A percentile compares a stretch with the other conserved stretches of the same genome.
These are phyloP conservation scores for Pseudogymnoascus sp. DNA, from an alignment of 2,329 filamentous ascomycete genomes.

Conservation along the genomic window DNA sequence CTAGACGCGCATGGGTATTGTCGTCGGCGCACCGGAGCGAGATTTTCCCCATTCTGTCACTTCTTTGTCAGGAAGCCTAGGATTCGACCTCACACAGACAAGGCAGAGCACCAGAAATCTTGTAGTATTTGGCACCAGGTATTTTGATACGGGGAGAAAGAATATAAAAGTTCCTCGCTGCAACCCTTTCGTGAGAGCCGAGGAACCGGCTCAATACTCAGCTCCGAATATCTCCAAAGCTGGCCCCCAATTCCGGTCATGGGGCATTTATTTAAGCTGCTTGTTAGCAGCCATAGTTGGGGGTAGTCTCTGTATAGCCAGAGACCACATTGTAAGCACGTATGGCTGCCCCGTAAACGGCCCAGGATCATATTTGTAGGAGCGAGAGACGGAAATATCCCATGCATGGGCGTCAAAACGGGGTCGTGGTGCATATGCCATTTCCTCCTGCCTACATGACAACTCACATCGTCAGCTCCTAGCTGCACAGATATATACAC, in stretches of 20 bases:
- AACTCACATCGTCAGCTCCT: background rate
- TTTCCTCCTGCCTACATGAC: background rate
- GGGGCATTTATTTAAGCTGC: background rate
- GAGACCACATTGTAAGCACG: background rate
- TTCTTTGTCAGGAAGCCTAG: background rate
- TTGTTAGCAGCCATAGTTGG: background rate
- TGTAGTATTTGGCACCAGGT: background rate
- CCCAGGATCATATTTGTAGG: background rate
- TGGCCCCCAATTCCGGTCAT: background rate
- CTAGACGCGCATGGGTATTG: background rate
- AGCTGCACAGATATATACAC: background rate
- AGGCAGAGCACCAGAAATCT: background rate
- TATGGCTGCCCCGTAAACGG: background rate
- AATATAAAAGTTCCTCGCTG: background rate
- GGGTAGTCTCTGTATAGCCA: background rate
- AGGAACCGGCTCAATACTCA: background rate
- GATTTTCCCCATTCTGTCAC: background rate
- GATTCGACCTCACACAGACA: background rate
- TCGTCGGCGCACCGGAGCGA: background rate
- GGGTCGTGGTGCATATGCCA: background rate
- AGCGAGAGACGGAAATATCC: background rate
- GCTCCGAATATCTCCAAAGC: background rate
- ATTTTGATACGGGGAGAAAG: background rate
- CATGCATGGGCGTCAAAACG: background rate
- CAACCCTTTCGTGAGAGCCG: background rate